phyloP scores from a whole-genome alignment of 2,329 filamentous ascomycete species.

The Talaromyces sp. region DNA sequence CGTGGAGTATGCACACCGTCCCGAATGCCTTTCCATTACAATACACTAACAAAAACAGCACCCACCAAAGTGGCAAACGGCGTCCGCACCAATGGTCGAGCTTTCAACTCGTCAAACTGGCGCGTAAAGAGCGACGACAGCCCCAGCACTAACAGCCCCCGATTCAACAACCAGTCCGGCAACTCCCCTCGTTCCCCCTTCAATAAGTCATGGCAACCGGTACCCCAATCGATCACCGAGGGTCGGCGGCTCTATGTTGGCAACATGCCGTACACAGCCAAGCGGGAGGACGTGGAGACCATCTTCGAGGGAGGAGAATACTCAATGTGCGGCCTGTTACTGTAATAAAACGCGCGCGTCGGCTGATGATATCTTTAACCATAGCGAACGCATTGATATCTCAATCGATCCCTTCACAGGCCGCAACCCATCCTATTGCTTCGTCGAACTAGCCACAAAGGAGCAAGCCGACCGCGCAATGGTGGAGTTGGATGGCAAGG shows the following conservation, averaged over 20 bases:
- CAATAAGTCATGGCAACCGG: conserved; percentile 23
- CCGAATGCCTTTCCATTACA: too few species aligned
- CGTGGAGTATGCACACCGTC: conserved; percentile 18
- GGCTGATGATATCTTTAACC: conserved; percentile 24
- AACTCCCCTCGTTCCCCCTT: conserved; percentile 34
- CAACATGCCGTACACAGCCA: conserved; percentile 57
- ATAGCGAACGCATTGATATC: conserved; percentile 62
- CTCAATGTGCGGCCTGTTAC: conserved; percentile 29
- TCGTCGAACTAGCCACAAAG: conserved; percentile 63
- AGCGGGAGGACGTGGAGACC: conserved; percentile 50
- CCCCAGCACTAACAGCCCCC: conserved; percentile 31
- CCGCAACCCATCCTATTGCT: conserved; percentile 72
- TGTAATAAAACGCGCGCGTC: conserved; percentile 10
- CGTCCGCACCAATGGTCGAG: conserved; percentile 37
- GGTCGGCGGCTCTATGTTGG: conserved; percentile 54
- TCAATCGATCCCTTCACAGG: conserved; percentile 66
- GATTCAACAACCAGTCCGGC: conserved; percentile 29
- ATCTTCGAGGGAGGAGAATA: conserved; percentile 47
- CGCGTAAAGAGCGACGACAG: conserved; percentile 41
- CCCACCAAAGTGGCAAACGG: conserved; percentile 37
- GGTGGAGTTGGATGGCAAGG: conserved; percentile 53
- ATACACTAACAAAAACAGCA: conserved; percentile 23
- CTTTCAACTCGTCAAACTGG: conserved; percentile 44
- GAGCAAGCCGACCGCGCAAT: conserved; percentile 61
- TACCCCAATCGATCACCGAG: conserved; percentile 39